These are phyloP conservation scores for Alternaria incomplexa DNA, from an alignment of 2,329 filamentous ascomycete species.

Conservation along the genomic window DNA sequence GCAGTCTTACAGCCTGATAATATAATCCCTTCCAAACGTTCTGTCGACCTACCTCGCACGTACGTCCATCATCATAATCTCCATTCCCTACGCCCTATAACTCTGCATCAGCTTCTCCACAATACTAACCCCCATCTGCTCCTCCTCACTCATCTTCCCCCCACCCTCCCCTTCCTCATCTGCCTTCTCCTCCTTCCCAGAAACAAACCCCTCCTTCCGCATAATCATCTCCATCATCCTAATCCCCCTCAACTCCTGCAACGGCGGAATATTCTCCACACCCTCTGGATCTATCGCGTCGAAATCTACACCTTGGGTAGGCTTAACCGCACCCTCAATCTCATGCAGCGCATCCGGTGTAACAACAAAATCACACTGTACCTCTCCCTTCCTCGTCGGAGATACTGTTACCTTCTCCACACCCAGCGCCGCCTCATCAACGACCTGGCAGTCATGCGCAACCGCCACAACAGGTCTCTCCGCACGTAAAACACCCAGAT, in stretches of 20 bases:
- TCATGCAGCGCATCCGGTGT: constrained; percentile 45
- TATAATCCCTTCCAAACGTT: background rate
- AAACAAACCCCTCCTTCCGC: constrained; percentile 21
- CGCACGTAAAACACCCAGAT: constrained; percentile 37
- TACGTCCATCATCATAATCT: background rate
- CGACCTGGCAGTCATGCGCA: constrained; percentile 53
- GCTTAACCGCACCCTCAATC: constrained; percentile 40
- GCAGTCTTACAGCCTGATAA: background rate
- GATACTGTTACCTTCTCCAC: constrained; percentile 23
- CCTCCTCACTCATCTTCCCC: constrained; percentile 29
- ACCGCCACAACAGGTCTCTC: constrained; percentile 42
- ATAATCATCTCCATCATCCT: constrained; percentile 46
- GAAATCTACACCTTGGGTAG: constrained; percentile 48
- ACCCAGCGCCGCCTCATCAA: constrained; percentile 36
- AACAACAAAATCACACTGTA: constrained; percentile 51
- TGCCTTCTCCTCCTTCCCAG: constrained; percentile 9
- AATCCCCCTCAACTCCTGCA: constrained; percentile 47
- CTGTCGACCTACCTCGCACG: background rate
- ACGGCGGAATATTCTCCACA: constrained; percentile 47
- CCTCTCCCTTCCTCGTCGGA: constrained; percentile 46
- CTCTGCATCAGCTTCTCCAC: constrained; percentile 42
- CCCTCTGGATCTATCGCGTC: constrained; percentile 45
- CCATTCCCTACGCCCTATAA: constrained; percentile 13
- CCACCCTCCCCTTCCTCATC: too few relatives aligned
- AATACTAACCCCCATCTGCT: constrained; percentile 42